Evolutionary conservation across 176 grass and related monocot species (phyloP).

Genomic region (Aegilops sharonensis): DNA sequence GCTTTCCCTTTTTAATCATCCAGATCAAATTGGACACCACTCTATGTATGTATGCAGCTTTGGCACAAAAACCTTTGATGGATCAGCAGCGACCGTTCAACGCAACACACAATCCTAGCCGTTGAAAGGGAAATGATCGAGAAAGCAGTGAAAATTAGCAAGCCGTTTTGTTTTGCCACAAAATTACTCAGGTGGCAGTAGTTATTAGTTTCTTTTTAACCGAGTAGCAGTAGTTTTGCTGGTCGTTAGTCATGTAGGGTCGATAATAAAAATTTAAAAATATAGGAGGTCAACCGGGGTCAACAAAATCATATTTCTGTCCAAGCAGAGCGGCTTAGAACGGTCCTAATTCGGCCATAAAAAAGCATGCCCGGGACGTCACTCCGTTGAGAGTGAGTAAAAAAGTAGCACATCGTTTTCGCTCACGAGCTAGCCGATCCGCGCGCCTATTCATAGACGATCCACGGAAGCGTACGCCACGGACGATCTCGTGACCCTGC

Average conservation of each 20-base stretch:
- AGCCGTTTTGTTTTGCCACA: neutral
- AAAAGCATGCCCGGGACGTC: neutral
- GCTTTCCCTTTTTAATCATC: constrained; percentile 18
- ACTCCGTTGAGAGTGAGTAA: neutral
- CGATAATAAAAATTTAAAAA: neutral
- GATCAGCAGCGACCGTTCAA: neutral
- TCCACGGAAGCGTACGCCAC: neutral
- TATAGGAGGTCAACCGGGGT: neutral
- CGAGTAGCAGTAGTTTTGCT: neutral
- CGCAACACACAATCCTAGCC: neutral
- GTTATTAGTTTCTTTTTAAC: neutral
- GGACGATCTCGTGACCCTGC: neutral
- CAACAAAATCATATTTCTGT: neutral
- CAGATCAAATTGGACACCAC: neutral
- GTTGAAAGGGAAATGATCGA: neutral
- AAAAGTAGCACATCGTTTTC: neutral
- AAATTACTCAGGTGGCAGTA: no score
- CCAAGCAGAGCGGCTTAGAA: neutral
- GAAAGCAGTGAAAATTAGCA: neutral
- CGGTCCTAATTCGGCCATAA: neutral
- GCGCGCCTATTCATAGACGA: neutral
- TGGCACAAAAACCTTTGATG: neutral
- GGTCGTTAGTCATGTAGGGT: neutral
- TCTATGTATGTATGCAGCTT: neutral
- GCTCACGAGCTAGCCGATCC: neutral